These are phyloP conservation scores for Hsuehochloa calcarea DNA, from an alignment of 176 grass and related monocot species.

Conservation along the genomic window DNA sequence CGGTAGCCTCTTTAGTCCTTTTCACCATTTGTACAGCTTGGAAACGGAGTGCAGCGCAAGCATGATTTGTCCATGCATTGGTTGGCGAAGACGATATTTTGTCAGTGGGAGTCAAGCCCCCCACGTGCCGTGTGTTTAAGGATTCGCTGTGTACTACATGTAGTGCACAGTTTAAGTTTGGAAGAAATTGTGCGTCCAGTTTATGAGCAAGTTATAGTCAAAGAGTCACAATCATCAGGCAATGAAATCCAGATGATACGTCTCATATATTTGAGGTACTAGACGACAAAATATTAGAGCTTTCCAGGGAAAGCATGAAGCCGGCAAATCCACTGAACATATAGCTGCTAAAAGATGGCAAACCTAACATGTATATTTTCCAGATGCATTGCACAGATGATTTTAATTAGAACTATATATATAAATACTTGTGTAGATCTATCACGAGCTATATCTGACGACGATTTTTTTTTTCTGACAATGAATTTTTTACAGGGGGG, in stretches of 20 bases:
- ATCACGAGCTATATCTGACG: no score
- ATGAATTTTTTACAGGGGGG: background rate
- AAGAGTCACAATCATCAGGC: background rate
- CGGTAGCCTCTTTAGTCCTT: background rate
- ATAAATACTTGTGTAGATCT: no score
- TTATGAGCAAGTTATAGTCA: background rate
- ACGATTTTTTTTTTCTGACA: no score
- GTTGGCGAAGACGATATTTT: constrained; percentile 14
- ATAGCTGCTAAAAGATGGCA: background rate
- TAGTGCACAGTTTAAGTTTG: background rate
- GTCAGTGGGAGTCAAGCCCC: constrained; percentile 22
- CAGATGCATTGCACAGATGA: no score
- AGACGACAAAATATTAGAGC: background rate
- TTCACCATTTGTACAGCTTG: constrained; percentile 39
- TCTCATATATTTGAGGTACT: background rate
- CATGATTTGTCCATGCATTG: constrained; percentile 20
- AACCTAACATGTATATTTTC: background rate
- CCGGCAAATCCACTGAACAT: background rate
- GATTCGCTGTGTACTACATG: background rate
- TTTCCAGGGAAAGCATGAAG: background rate
- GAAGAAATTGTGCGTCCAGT: background rate
- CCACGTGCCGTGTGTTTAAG: constrained; percentile 42
- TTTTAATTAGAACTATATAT: no score
- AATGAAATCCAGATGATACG: background rate
- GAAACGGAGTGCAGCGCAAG: background rate